Evolutionary conservation across 2,329 filamentous ascomycete species (phyloP).

Genomic region (Cladophialophora bantiana): DNA sequence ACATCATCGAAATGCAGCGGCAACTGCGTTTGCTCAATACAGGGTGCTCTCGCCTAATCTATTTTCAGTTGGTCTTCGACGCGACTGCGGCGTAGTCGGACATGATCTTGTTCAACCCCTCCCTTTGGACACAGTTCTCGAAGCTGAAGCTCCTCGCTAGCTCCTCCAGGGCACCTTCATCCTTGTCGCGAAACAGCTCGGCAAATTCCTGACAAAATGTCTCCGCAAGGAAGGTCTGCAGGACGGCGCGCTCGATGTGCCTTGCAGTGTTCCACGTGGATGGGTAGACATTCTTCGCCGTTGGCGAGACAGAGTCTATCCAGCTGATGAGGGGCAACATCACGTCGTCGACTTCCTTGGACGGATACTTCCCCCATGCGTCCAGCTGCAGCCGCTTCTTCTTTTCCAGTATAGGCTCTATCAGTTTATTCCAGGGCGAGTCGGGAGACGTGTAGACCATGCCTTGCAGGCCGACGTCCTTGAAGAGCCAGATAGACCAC

Average conservation of each 20-base stretch:
- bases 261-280: slow-evolving; percentile 59
- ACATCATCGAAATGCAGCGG: not conserved
- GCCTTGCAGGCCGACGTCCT: slow-evolving; percentile 64
- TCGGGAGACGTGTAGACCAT: slow-evolving; percentile 60
- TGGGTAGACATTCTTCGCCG: slow-evolving; percentile 51
- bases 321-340: slow-evolving; percentile 47
- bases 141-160: slow-evolving; percentile 62
- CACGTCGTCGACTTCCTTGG: slow-evolving; percentile 51
- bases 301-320: slow-evolving; percentile 34
- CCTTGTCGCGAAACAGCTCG: slow-evolving; percentile 61
- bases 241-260: slow-evolving; percentile 55
- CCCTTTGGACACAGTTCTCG: slow-evolving; percentile 61
- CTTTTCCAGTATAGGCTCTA: slow-evolving; percentile 62
- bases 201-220: slow-evolving; percentile 63
- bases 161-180: slow-evolving; percentile 60
- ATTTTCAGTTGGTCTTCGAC: slow-evolving; percentile 19
- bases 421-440: slow-evolving; percentile 59
- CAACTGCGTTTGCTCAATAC: not conserved
- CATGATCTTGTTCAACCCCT: slow-evolving; percentile 60
- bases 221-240: slow-evolving; percentile 59
- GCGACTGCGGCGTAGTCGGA: slow-evolving; percentile 50
- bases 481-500: slow-evolving; percentile 69
- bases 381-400: slow-evolving; percentile 63
- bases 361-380: slow-evolving; percentile 59
- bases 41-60: slow-evolving; percentile 11